A percentile compares a stretch with the other conserved stretches of the same genome.
These are phyloP conservation scores for Sugiyamaella floridensis DNA, from an alignment of 805 yeast species.

Conservation along the genomic window DNA sequence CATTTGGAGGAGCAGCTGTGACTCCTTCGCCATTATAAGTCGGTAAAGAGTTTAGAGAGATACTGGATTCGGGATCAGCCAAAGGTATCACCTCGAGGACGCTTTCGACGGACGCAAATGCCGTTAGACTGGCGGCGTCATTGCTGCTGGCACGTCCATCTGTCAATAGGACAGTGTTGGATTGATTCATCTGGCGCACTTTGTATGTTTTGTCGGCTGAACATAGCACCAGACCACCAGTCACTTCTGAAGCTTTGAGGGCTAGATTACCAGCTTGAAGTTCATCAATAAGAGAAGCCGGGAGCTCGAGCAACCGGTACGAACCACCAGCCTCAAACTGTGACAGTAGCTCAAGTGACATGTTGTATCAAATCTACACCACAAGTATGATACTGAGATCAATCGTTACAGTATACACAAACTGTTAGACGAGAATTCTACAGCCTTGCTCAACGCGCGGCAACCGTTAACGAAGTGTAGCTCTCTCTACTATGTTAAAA, in stretches of 20 bases:
- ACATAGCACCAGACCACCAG: slow-evolving; percentile 51
- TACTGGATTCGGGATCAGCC: slow-evolving; percentile 12
- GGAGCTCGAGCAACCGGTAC: slow-evolving; percentile 24
- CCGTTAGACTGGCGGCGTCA: slow-evolving; percentile 6
- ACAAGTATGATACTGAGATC: too few species aligned
- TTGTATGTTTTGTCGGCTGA: slow-evolving; percentile 53
- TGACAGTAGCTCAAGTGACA: not conserved
- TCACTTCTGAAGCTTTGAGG: slow-evolving; percentile 32
- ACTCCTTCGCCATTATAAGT: slow-evolving; percentile 15
- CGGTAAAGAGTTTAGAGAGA: slow-evolving; percentile 20
- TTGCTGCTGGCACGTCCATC: slow-evolving; percentile 14
- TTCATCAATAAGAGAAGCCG: slow-evolving; percentile 23
- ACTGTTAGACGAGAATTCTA: too few species aligned
- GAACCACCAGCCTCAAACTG: slow-evolving; percentile 5
- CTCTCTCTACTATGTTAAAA: too few species aligned
- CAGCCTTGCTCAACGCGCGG: too few species aligned
- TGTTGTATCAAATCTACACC: not conserved
- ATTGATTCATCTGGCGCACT: slow-evolving; percentile 74
- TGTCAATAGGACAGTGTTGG: slow-evolving; percentile 68
- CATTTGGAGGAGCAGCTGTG: not conserved
- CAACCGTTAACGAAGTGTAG: too few species aligned
- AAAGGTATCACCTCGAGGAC: slow-evolving; percentile 20
- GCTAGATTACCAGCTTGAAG: slow-evolving; percentile 18
- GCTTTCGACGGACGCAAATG: slow-evolving; percentile 22
- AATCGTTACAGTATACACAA: too few species aligned